Evolutionary conservation across 192 early-diverging fungal species (phyloP).

Genomic region (Gigaspora rosea): DNA sequence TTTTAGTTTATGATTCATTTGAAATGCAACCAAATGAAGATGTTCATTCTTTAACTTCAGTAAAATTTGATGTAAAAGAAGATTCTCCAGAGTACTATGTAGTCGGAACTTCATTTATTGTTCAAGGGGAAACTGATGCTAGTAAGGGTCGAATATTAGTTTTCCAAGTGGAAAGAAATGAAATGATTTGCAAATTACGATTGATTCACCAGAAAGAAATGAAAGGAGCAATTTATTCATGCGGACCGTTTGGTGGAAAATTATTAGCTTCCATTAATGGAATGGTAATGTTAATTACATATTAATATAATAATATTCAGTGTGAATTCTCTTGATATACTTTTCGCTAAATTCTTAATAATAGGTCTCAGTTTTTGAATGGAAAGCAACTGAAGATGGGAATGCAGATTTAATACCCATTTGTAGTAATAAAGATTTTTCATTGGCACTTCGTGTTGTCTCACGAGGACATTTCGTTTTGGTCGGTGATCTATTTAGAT

Average conservation of each 20-base stretch:
- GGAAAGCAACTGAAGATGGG: neutral
- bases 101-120: constrained; percentile 71
- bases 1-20: constrained; percentile 16
- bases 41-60: constrained; percentile 46
- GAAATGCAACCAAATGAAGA: constrained; percentile 35
- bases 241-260: constrained; percentile 61
- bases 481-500: constrained; percentile 85
- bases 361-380: constrained; percentile 38
- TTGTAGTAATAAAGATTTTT: constrained; percentile 44
- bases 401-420: constrained; percentile 32
- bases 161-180: constrained; percentile 36
- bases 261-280: constrained; percentile 71
- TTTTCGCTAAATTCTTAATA: neutral
- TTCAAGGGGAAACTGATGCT: constrained; percentile 63
- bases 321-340: neutral
- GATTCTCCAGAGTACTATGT: constrained; percentile 58
- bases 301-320: neutral
- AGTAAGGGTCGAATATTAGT: constrained; percentile 74
- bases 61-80: constrained; percentile 40
- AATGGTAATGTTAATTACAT: constrained; percentile 42
- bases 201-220: constrained; percentile 54
- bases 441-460: constrained; percentile 58
- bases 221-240: constrained; percentile 65
- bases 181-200: constrained; percentile 54
- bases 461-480: constrained; percentile 67